Conservation (phyloP, 2,329 filamentous ascomycete species). For the Clonostachys rhizophaga region DNA sequence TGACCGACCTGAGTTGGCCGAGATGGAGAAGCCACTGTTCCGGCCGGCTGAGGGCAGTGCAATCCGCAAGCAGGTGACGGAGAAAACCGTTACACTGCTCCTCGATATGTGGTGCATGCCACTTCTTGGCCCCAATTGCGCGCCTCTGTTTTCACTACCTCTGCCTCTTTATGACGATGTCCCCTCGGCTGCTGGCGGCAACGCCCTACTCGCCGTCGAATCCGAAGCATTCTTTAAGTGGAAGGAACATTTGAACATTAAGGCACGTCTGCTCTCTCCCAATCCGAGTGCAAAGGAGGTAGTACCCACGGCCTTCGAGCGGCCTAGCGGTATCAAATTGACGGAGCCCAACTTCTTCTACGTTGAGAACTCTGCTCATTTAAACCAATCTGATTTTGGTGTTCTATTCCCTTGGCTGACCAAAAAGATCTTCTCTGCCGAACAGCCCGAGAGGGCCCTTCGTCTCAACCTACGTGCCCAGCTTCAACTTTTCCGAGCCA, state of each 20-base stretch:
- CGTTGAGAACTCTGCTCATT: conserved; percentile 67
- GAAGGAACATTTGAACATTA: conserved; percentile 66
- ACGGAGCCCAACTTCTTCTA: conserved; percentile 68
- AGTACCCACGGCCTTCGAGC: conserved; percentile 31
- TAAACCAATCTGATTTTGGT: conserved; percentile 81
- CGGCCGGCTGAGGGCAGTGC: conserved; percentile 47
- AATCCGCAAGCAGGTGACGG: conserved; percentile 63
- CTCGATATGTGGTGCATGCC: conserved; percentile 82
- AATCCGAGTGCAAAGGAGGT: conserved; percentile 40
- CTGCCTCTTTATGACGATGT: conserved; percentile 61
- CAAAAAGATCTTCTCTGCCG: conserved; percentile 50
- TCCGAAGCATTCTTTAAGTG: conserved; percentile 78
- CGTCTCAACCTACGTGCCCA: conserved; percentile 55
- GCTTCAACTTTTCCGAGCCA: conserved; percentile 49
- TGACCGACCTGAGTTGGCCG: conserved; percentile 34
- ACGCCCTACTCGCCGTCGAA: conserved; percentile 63
- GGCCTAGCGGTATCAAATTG: conserved; percentile 34
- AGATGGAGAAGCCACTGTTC: conserved; percentile 56
- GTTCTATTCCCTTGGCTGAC: conserved; percentile 72
- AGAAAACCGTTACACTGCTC: conserved; percentile 60
- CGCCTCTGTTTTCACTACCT: conserved; percentile 65
- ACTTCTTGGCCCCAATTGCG: conserved; percentile 56
- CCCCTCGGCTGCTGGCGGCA: conserved; percentile 45
- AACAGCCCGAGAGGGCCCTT: conserved; percentile 53
- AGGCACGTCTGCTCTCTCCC: conserved; percentile 60